Evolutionary conservation across 495 filamentous ascomycete species (phyloP), one percentile per base, ranked within the genome.

Genomic region (Penicillium pulvis): DNA sequence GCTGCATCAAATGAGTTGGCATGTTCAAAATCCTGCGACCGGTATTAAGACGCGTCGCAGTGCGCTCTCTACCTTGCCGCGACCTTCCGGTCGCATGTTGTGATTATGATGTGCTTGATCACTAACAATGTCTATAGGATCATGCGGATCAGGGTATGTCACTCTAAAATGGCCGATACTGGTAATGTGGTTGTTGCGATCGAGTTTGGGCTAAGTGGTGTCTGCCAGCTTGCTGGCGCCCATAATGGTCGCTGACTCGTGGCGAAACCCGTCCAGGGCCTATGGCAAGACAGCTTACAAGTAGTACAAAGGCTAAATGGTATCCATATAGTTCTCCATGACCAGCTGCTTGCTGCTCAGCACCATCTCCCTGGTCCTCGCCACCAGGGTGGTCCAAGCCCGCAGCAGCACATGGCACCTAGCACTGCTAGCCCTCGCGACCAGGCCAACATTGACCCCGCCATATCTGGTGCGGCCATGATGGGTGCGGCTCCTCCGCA

Each of bases 141-240:
- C 79, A 77, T 72, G 78, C 75, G 53, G 81, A 82, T 49, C 79
- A 80, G 60, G 74, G 81, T 83, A 76, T 68, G 81, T 79, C 51
- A 67, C 42, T 44, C 39, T 50, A 19, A 19, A 8, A 31, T 30
- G 46, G 14, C 49, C 41, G 33, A 36, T 11, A 36, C 10, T 14
- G 33, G 33, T 39, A 3, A 26, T n/a, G 23, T 44, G 39, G 28
- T 44, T 35, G 44, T 12, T 28, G 44, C 6, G 3, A 49, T 55
- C 35, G 19, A 12, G 16, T 51, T 36, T 24, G 26, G 43, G 44
- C 17, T 39, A 19, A 16, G 26, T 42, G 24, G n/a, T 52, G 20
- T 49, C 4, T 35, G 48, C 16, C 5, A 31, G 48, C 48, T 26
- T 24, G 19, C 31, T 30, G 20, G 51, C 30, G 19, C 17, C 9